Percentiles rank a stretch among this genome's conserved stretches.
These are phyloP conservation scores for Microthyrium microscopicum DNA, from an alignment of 2,329 filamentous ascomycete species.

Conservation along the genomic window DNA sequence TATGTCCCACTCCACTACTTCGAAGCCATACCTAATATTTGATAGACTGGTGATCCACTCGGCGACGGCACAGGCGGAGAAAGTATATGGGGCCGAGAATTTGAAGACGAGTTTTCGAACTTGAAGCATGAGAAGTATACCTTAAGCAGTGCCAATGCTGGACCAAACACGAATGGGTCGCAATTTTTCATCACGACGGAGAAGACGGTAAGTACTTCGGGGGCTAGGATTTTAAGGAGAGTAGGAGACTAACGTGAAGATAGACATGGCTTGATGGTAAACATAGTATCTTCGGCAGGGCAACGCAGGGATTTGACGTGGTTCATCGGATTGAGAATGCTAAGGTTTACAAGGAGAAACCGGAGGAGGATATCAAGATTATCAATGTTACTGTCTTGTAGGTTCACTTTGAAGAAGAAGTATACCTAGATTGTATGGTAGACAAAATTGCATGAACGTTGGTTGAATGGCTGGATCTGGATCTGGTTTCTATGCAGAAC, in stretches of 20 bases:
- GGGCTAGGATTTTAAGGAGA: not conserved
- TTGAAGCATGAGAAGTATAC: constrained; percentile 94
- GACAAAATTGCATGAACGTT: too few species aligned
- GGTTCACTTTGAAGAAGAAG: not conserved
- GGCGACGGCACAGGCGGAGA: constrained; percentile 83
- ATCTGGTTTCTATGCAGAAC: too few species aligned
- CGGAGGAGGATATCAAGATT: constrained; percentile 94
- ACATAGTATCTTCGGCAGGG: constrained; percentile 89
- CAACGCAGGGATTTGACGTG: constrained; percentile 79
- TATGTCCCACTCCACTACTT: constrained; percentile 11
- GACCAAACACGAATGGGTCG: constrained; percentile 84
- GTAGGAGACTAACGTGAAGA: constrained; percentile 13
- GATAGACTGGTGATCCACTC: constrained; percentile 55
- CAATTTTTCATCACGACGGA: constrained; percentile 99
- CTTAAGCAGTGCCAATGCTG: constrained; percentile 93
- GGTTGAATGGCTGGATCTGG: too few species aligned
- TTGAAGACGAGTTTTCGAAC: constrained; percentile 76
- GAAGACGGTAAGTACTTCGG: constrained; percentile 51
- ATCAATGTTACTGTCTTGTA: constrained; percentile 48
- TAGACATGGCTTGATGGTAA: constrained; percentile 87
- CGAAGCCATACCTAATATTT: not conserved
- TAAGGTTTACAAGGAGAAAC: constrained; percentile 78
- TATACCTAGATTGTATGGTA: not conserved
- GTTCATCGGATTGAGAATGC: constrained; percentile 91
- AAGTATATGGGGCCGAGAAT: constrained; percentile 83